These are phyloP conservation scores for Suillus bovinus DNA, from an alignment of 768 basidiomycete species.

Conservation along the genomic window DNA sequence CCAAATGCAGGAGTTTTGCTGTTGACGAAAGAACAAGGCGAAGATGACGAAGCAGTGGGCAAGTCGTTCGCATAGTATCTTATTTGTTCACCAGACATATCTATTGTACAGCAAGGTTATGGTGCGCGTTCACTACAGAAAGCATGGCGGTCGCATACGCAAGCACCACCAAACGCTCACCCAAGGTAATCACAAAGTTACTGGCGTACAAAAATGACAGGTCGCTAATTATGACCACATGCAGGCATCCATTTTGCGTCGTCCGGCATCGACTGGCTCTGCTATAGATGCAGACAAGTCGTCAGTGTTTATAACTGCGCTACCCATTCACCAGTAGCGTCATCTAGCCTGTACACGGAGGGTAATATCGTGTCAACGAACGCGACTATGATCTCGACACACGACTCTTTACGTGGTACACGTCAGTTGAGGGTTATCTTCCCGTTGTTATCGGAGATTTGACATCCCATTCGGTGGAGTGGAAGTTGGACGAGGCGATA, in stretches of 20 bases:
- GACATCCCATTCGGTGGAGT: slow-evolving; percentile 22
- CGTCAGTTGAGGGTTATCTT: not conserved
- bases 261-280: slow-evolving; percentile 16
- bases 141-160: slow-evolving; percentile 82
- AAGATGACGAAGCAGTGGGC: slow-evolving; percentile 29
- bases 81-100: slow-evolving; percentile 2
- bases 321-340: slow-evolving; percentile 36
- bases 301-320: slow-evolving; percentile 58
- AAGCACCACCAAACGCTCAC: slow-evolving; percentile 50
- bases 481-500: slow-evolving; percentile 21
- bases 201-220: slow-evolving; percentile 4
- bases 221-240: not conserved
- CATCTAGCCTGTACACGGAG: not conserved
- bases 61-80: slow-evolving; percentile 11
- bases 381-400: not conserved
- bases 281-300: slow-evolving; percentile 27
- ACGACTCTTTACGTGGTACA: not conserved
- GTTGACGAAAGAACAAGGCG: slow-evolving; percentile 48
- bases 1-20: slow-evolving; percentile 66
- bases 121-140: slow-evolving; percentile 83
- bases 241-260: slow-evolving; percentile 39
- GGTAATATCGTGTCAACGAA: not conserved
- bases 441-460: slow-evolving; percentile 13
- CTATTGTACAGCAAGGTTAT: slow-evolving; percentile 54
- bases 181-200: slow-evolving; percentile 48